phyloP scores from a whole-genome alignment of 345 rosid genomes.

The Ricinus communis region DNA sequence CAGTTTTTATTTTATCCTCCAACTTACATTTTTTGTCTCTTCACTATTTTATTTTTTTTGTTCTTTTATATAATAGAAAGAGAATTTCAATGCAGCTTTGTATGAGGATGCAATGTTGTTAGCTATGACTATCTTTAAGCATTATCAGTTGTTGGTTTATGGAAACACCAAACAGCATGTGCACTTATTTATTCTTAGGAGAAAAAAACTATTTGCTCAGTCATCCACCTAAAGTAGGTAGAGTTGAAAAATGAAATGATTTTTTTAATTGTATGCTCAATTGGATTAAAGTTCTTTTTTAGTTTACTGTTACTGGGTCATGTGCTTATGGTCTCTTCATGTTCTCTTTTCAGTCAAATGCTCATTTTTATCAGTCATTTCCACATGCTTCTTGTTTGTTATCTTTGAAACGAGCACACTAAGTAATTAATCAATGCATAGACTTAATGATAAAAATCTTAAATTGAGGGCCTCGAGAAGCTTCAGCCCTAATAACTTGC shows the following conservation, averaged over 20 bases:
- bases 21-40: not conserved
- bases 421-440: not conserved
- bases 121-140: not conserved
- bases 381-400: not conserved
- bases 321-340: not conserved
- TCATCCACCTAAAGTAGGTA: not conserved
- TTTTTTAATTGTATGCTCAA: not conserved
- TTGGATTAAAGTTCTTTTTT: not conserved
- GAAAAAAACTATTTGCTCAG: not conserved
- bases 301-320: not conserved
- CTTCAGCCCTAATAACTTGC: not conserved
- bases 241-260: not conserved
- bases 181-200: not conserved
- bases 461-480: not conserved
- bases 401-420: not conserved
- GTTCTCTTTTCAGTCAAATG: not conserved
- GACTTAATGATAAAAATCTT: not conserved
- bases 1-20: not conserved
- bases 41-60: not conserved
- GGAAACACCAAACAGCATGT: not conserved
- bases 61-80: not conserved
- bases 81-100: not conserved
- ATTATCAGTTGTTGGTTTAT: not conserved
- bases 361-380: not conserved
- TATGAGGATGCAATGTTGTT: not conserved